Evolutionary conservation across 306 rosid genomes (phyloP), one percentile per base, ranked within the genome.

Genomic region (Lupinus albus): DNA sequence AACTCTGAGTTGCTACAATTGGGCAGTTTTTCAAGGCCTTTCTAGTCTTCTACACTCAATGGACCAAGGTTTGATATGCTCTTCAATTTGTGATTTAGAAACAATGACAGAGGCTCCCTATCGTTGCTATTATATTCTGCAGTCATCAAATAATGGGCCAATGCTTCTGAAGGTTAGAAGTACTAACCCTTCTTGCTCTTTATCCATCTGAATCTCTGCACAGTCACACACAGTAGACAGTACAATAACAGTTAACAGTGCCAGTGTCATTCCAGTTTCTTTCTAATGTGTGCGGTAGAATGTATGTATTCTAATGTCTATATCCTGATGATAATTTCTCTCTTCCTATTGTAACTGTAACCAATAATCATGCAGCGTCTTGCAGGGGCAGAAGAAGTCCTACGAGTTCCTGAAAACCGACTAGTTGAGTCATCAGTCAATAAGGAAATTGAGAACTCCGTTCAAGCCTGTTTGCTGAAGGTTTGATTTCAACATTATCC

Each of bases 371-470:
- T 44, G 78, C 90, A 89, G 92, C 88, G 86, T 39, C 78, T 86
- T 73, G 96, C 96, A 41, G 87, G 88, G 75, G 87, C 88, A 59
- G 96, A 89, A 79, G 96, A 89, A 81, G 83, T 86, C 62, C 44
- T 69, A 39, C 62, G 67, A 47, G 67, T 78, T 71, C 84, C 88
- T 46, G 78, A 84, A 61, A 79, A 64, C 20, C 80, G 20, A 48
- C 67, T 69, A 35, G 59, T 77, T 58, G 60, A 61, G 65, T 25
- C 87, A 46, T 72, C 82, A 6, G 80, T 84, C 68, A 67, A 61
- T 45, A 71, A 81, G 75, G 88, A 83, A 74, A 83, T 89, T 68
- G 80, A 73, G 79, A 76, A 80, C 56, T 83, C 88, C 45, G 76
- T 89, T 64, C 83, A 70, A 73, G 73, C 79, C 42, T 82, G 86